These are phyloP conservation scores for Phytophthora fragariaefolia DNA, from an alignment of 352 stramenopile species.

Conservation along the genomic window DNA sequence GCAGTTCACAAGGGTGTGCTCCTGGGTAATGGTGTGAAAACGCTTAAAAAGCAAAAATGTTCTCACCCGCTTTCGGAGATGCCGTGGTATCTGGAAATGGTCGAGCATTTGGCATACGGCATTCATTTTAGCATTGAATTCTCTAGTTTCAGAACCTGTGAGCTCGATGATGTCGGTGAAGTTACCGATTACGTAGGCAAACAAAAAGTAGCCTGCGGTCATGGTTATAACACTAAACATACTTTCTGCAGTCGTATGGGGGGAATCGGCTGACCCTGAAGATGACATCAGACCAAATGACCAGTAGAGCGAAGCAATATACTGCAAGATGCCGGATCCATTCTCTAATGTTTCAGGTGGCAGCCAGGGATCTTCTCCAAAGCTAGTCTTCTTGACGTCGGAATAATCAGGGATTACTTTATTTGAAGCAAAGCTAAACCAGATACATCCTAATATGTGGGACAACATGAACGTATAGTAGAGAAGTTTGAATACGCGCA, in stretches of 20 bases:
- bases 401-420: conserved; percentile 6
- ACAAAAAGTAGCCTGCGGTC: conserved; percentile 67
- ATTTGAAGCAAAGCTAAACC: conserved; percentile 53
- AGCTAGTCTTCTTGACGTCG: conserved; percentile 5
- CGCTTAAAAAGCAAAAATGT: conserved; percentile 68
- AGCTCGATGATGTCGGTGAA: conserved; percentile 64
- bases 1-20: conserved; percentile 58
- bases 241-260: conserved; percentile 46
- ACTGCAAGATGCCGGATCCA: conserved; percentile 37
- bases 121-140: conserved; percentile 60
- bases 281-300: conserved; percentile 64
- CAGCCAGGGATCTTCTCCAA: conserved; percentile 41
- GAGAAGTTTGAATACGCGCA: conserved; percentile 65
- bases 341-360: conserved; percentile 36
- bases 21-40: conserved; percentile 70
- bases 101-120: conserved; percentile 54
- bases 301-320: conserved; percentile 65
- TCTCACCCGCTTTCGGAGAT: conserved; percentile 55
- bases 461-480: conserved; percentile 69
- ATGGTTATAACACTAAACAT: conserved; percentile 61
- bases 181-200: conserved; percentile 74
- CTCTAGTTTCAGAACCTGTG: conserved; percentile 56
- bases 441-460: conserved; percentile 58
- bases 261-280: conserved; percentile 47
- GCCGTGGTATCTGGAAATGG: conserved; percentile 52